Evolutionary conservation across 495 filamentous ascomycete species (phyloP), one percentile per base, ranked within the genome.

Genomic region (Hypomontagnella monticulosa): DNA sequence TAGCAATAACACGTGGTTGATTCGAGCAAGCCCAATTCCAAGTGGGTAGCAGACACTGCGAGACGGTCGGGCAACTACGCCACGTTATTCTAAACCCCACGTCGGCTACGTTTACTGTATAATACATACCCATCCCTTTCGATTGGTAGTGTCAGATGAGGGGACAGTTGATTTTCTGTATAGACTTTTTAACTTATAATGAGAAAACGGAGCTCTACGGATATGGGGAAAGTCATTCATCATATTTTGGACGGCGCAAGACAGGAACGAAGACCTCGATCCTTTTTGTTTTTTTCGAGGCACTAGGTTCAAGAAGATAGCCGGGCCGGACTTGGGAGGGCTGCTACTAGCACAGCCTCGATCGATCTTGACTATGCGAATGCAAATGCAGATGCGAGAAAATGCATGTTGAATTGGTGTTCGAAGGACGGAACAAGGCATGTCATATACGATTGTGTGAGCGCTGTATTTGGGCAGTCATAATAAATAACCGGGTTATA

Each of bases 151-250:
- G 38, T 47, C 63, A 43, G 44, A 55, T 41, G 52, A 68, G 55
- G 37, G 56, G 51, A 38, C 55, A 42, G 57, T 50, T 60, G 41
- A 55, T 34, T 67, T 68, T 73, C 63, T 60, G 69, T 69, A 71
- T 73, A 73, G 69, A 75, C 66, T 67, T 72, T 71, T 58, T 69
- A 68, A 58, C 55, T 71, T 57, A 61, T 72, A 64, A 68, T 68
- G 73, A 71, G 58, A 66, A 71, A 62, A 68, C 60, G 68, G 65
- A 67, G 63, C 56, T 74, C 40, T 56, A 74, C 57, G 66, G 71
- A 63, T 50, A 59, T 59, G 55, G 59, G 69, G 57, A 66, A 57
- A 68, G 61, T 70, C 63, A 70, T 66, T 69, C 69, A 74, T 67
- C 60, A 63, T 68, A 55, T 60, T 69, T 60, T 52, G 59, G 60